Evolutionary conservation across 225 moss, liverwort and hornwort species (phyloP).

Genomic region (Polytrichum formosum): DNA sequence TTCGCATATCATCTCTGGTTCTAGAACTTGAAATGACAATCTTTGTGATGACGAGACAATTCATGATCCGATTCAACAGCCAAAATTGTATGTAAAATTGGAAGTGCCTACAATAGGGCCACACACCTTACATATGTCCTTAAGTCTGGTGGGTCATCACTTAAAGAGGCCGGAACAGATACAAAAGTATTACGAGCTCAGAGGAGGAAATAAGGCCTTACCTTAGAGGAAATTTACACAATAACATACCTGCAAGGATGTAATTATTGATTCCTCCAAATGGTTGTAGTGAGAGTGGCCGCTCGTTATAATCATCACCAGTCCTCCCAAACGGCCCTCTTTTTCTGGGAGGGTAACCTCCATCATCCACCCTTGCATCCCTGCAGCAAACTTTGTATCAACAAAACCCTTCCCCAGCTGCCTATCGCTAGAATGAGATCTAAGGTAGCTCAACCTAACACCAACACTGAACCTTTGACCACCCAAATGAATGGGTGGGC

Average conservation of each 20-base stretch:
- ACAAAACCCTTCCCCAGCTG: not conserved
- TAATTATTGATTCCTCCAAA: conserved; percentile 54
- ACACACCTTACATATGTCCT: not conserved
- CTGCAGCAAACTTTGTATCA: conserved; percentile 14
- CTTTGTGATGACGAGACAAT: too few species aligned
- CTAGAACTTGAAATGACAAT: too few species aligned
- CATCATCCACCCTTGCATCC: conserved; percentile 39
- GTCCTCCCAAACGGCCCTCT: conserved; percentile 18
- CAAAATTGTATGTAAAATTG: too few species aligned
- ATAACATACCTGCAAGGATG: conserved; percentile 62
- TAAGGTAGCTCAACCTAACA: not conserved
- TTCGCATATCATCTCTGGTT: too few species aligned
- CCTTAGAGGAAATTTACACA: not conserved
- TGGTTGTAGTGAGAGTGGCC: conserved; percentile 12
- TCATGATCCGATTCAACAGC: too few species aligned
- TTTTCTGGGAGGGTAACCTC: conserved; percentile 28
- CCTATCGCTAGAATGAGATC: not conserved
- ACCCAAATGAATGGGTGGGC: too few species aligned
- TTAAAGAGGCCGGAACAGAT: not conserved
- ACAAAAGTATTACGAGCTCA: not conserved
- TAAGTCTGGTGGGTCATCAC: not conserved
- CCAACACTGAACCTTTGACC: too few species aligned
- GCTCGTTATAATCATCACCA: conserved; percentile 20
- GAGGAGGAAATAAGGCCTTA: not conserved
- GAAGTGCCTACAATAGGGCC: too few species aligned